Evolutionary conservation across 2,329 filamentous ascomycete genomes (phyloP).

Genomic region (Penicillium polonicum): DNA sequence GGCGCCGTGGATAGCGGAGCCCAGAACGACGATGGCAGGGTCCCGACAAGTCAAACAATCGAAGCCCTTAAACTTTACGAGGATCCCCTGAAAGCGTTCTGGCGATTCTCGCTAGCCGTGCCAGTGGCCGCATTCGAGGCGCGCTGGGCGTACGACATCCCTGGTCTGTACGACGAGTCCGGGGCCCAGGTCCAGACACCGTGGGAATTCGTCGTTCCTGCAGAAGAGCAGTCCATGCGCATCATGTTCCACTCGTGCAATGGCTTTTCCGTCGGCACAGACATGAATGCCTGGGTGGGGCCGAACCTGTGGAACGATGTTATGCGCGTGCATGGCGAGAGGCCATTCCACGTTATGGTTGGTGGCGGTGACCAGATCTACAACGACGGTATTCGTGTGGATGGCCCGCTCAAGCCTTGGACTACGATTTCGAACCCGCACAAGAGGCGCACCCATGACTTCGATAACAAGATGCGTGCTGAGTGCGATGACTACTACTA

Average conservation of each 20-base stretch:
- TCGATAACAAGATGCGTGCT: constrained; percentile 61
- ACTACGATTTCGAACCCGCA: constrained; percentile 60
- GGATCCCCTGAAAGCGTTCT: constrained; percentile 59
- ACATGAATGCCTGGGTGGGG: constrained; percentile 62
- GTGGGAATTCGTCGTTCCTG: constrained; percentile 57
- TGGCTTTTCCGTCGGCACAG: constrained; percentile 65
- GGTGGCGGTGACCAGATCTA: constrained; percentile 88
- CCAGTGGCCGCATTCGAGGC: constrained; percentile 71
- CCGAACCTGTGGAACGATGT: constrained; percentile 65
- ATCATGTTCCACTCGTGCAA: constrained; percentile 71
- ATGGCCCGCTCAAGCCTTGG: constrained; percentile 72
- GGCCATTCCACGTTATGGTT: constrained; percentile 69
- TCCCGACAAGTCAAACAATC: constrained; percentile 20
- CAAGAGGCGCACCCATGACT: constrained; percentile 61
- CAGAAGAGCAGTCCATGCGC: constrained; percentile 63
- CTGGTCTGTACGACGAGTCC: constrained; percentile 62
- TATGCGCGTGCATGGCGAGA: constrained; percentile 57
- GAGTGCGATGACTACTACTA: constrained; percentile 63
- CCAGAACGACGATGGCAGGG: constrained; percentile 14
- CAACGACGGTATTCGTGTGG: constrained; percentile 75
- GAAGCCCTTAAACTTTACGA: constrained; percentile 59
- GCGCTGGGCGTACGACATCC: constrained; percentile 75
- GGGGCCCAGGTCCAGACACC: constrained; percentile 55
- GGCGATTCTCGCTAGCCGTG: constrained; percentile 58
- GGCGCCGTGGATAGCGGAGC: constrained; percentile 32